Conservation (phyloP, 2,329 filamentous ascomycete genomes). For the Aspergillus phoenicis region DNA sequence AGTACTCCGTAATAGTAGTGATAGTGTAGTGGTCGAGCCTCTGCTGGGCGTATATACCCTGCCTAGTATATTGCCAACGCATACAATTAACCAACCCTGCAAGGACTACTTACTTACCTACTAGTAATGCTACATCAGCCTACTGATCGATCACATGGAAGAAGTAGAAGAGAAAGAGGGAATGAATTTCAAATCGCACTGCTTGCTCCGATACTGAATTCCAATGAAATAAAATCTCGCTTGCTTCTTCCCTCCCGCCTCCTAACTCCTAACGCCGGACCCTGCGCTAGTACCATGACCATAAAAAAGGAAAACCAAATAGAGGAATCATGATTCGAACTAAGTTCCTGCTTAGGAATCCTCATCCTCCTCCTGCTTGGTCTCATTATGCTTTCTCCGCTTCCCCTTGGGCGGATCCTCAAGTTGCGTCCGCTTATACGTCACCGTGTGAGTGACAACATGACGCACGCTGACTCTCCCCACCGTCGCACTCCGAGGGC, state of each 20-base stretch:
- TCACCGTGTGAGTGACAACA: constrained; percentile 91
- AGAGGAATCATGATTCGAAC: no score
- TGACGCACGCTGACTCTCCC: constrained; percentile 75
- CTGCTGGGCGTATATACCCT: no score
- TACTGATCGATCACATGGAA: neutral
- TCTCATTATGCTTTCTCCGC: constrained; percentile 65
- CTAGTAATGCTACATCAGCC: neutral
- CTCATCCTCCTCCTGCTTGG: constrained; percentile 3
- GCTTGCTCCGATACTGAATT: neutral
- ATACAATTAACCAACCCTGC: no score
- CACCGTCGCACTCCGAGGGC: constrained; percentile 58
- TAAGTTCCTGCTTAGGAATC: no score
- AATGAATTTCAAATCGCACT: constrained; percentile 1
- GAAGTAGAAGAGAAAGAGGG: neutral
- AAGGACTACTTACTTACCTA: neutral
- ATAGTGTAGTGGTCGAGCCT: no score
- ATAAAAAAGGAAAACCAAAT: constrained; percentile 1
- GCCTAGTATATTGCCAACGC: no score
- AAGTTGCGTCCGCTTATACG: constrained; percentile 75
- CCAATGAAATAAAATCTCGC: neutral
- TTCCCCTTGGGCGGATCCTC: constrained; percentile 91
- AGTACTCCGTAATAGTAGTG: no score
- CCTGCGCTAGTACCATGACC: constrained; percentile 3
- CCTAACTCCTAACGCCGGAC: constrained; percentile 10
- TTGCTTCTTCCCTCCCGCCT: neutral